Evolutionary conservation across 148 eudicot species (phyloP).

Genomic region (Amaranthus palmeri): DNA sequence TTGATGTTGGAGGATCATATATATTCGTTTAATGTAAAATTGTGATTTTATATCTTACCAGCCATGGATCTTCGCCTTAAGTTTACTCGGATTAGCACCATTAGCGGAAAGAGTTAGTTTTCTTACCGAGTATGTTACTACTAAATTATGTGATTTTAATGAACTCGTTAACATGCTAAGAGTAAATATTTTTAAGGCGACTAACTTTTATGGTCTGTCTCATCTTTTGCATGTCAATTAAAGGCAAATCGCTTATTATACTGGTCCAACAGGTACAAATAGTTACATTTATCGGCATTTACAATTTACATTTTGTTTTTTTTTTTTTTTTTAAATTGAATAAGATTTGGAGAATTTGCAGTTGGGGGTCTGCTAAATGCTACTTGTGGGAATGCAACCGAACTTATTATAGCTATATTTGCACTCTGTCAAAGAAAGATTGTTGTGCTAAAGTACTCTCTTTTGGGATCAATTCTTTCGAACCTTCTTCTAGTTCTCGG

Average conservation of each 20-base stretch:
- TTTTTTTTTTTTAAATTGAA: not conserved
- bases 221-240: slow-evolving; percentile 15
- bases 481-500: slow-evolving; percentile 80
- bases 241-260: slow-evolving; percentile 75
- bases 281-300: not conserved
- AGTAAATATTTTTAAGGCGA: not conserved
- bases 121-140: slow-evolving; percentile 64
- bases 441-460: slow-evolving; percentile 68
- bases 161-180: slow-evolving; percentile 1
- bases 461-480: slow-evolving; percentile 70
- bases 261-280: slow-evolving; percentile 71
- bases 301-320: not conserved
- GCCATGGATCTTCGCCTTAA: slow-evolving; percentile 68
- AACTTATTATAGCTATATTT: slow-evolving; percentile 69
- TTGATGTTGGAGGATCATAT: not conserved
- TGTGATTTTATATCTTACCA: slow-evolving; percentile 20
- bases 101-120: slow-evolving; percentile 79
- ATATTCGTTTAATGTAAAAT: not conserved
- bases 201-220: slow-evolving; percentile 8
- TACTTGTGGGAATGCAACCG: slow-evolving; percentile 84
- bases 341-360: slow-evolving; percentile 25
- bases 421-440: slow-evolving; percentile 60
- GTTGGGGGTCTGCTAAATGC: slow-evolving; percentile 88
- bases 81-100: slow-evolving; percentile 70
- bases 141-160: not conserved